Evolutionary conservation across 306 rosid genomes (phyloP), one percentile per base, ranked within the genome.

Genomic region (Abrus precatorius): DNA sequence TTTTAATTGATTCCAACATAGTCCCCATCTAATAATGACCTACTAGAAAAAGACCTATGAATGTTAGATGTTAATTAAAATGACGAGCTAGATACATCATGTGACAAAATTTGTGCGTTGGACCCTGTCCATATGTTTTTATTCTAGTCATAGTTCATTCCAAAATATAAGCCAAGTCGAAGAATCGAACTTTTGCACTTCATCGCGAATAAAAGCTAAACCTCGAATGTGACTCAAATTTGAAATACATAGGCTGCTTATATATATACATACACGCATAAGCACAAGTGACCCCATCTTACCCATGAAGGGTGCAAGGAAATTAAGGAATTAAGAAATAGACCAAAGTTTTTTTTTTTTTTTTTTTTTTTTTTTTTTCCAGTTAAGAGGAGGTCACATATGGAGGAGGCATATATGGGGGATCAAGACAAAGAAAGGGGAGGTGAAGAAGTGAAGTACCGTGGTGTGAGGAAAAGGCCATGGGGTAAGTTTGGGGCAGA

Each of bases 401-500:
- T 74, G 78, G 70, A 75, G 84, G 88, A 89, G 20, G 84, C 74
- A 75, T 80, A 56, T 10, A 70, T 29, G 20, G 77, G 59, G 49
- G 64, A 52, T 59, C 57, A 77, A 54, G 79, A 84, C 1, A 64
- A 78, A 7, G 86, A 80, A 56, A 69, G 75, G 81, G 82, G 53
- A 30, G 57, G 47, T 6, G 90, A 87, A 75, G 89, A 80, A 59
- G 87, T 78, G 72, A 84, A 49, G 41, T 92, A 82, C 72, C 89
- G 94, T 0, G 97, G 97, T 0, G 97, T 90, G n/a, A 84, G 97
- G 20, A 69, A 50, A 71, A 69, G 97, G 86, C 97, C 97, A 2
- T 92, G 92, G 97, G 97, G 97, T 52, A 92, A 92, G 79, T 92
- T 57, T 43, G 97, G 94, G 0, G 88, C 94, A 9, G 94, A 92